A percentile compares a stretch with the other conserved stretches of the same genome.
Conservation (phyloP, 2,329 filamentous ascomycete genomes). For the Alternaria postmessia region DNA sequence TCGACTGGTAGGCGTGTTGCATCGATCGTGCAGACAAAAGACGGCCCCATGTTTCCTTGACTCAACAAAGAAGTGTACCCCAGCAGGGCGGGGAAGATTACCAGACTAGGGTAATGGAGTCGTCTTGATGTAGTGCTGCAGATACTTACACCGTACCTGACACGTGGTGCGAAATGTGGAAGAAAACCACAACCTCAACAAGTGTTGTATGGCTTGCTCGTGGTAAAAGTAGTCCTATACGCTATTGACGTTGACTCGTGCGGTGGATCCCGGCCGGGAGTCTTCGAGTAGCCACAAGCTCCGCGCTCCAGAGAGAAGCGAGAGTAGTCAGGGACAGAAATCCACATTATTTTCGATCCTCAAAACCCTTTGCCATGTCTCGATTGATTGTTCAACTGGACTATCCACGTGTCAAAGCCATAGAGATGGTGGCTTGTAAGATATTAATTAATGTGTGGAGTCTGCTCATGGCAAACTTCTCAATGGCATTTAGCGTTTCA, state of each 20-base stretch:
- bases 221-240: not conserved
- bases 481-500: slow-evolving; percentile 9
- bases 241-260: slow-evolving; percentile 17
- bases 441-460: slow-evolving; percentile 19
- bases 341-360: not conserved
- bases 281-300: slow-evolving; percentile 17
- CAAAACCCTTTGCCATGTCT: not conserved
- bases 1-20: not conserved
- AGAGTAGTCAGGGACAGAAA: slow-evolving; percentile 17
- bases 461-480: not conserved
- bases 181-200: slow-evolving; percentile 1
- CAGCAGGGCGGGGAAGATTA: not conserved
- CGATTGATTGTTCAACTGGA: not conserved
- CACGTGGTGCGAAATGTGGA: slow-evolving; percentile 1
- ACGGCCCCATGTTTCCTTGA: not conserved
- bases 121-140: not conserved
- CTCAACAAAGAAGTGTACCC: not conserved
- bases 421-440: slow-evolving; percentile 12
- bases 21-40: not conserved
- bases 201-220: slow-evolving; percentile 4
- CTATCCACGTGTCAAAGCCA: not conserved
- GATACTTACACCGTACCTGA: not conserved
- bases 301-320: slow-evolving; percentile 12
- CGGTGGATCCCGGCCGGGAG: slow-evolving; percentile 19
- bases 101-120: not conserved